These are phyloP conservation scores for Xylaria castorea DNA, from an alignment of 495 filamentous ascomycete genomes.

Conservation along the genomic window DNA sequence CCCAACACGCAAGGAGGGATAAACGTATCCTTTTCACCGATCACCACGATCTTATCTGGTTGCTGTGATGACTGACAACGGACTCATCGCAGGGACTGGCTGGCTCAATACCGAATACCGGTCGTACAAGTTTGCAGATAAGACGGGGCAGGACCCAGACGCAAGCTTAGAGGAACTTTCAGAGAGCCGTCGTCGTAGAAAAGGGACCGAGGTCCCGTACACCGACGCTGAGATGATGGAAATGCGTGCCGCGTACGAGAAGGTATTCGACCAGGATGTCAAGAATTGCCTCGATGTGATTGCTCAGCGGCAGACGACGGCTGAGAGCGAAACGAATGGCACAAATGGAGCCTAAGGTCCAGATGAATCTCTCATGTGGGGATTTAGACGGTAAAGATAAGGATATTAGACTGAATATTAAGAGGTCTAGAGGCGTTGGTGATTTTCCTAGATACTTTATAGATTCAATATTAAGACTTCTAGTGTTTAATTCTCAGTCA, in stretches of 20 bases:
- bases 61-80: not conserved
- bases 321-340: not conserved
- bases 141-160: conserved; percentile 61
- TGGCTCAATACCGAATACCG: conserved; percentile 88
- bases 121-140: conserved; percentile 70
- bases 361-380: not conserved
- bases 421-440: not conserved
- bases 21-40: not conserved
- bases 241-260: conserved; percentile 43
- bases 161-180: conserved; percentile 66
- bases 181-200: conserved; percentile 58
- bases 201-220: conserved; percentile 55
- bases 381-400: not conserved
- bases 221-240: conserved; percentile 54
- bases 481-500: not conserved
- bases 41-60: not conserved
- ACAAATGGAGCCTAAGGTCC: not conserved
- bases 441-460: not conserved
- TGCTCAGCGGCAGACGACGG: not conserved
- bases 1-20: not conserved
- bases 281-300: conserved; percentile 17
- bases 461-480: not conserved
- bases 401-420: conserved; percentile 3
- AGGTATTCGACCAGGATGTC: conserved; percentile 39
- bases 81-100: conserved; percentile 65